phyloP scores from a whole-genome alignment of 73 alveolate genomes.

The Tetrahymena borealis region DNA sequence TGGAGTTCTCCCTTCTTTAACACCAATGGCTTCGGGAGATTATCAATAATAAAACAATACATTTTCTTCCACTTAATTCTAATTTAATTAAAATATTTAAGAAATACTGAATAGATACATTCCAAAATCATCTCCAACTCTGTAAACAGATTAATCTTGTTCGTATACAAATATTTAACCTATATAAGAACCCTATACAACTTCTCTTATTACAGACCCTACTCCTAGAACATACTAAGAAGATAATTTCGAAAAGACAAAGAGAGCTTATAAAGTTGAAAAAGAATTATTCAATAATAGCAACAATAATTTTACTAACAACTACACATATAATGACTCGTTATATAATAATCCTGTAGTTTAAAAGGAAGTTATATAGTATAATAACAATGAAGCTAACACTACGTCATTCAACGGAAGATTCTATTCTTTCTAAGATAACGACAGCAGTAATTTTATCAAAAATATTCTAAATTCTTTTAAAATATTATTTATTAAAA shows the following conservation, averaged over 20 bases:
- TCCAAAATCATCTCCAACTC: neutral
- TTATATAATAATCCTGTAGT: no score
- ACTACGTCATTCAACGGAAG: no score
- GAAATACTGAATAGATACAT: neutral
- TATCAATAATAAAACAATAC: neutral
- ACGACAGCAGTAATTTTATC: neutral
- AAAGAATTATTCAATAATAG: no score
- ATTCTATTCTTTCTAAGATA: neutral
- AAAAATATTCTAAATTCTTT: no score
- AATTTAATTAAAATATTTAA: neutral
- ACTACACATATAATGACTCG: no score
- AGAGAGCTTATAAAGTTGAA: no score
- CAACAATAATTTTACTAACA: no score
- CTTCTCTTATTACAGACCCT: neutral
- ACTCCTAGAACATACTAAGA: no score
- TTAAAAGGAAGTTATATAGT: no score
- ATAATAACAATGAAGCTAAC: no score
- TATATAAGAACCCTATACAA: neutral
- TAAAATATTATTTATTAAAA: no score
- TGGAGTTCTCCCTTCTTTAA: neutral
- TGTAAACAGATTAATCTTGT: neutral
- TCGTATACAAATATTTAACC: neutral
- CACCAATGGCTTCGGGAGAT: neutral
- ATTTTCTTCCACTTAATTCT: neutral
- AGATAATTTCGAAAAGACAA: no score